These are phyloP conservation scores for Eleusine coracana DNA, from an alignment of 176 grass and related monocot species.

Conservation along the genomic window DNA sequence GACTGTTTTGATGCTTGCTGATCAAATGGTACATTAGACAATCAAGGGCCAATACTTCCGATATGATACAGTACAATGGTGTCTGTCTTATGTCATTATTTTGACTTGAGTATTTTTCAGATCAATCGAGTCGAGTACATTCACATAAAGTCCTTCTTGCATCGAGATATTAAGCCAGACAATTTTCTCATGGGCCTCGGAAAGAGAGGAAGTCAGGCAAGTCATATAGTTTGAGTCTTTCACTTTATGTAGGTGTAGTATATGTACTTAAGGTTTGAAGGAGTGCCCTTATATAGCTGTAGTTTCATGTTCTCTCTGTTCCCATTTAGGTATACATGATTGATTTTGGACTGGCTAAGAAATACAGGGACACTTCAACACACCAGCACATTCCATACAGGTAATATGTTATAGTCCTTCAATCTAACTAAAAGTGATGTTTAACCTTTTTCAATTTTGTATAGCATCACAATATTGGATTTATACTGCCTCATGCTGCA, in stretches of 20 bases:
- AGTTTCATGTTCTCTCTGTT: conserved; percentile 24
- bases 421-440: conserved; percentile 12
- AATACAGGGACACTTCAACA: conserved; percentile 72
- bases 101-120: conserved; percentile 40
- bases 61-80: conserved; percentile 15
- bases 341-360: conserved; percentile 96
- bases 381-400: conserved; percentile 94
- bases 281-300: neutral
- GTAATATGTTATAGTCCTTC: conserved; percentile 39
- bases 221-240: neutral
- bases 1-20: conserved; percentile 94
- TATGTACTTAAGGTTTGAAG: conserved; percentile 10
- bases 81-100: conserved; percentile 31
- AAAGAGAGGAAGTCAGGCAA: conserved; percentile 73
- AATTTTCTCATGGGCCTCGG: conserved; percentile 96
- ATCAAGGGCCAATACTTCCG: neutral
- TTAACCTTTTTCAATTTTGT: conserved; percentile 19
- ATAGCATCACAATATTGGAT: neutral
- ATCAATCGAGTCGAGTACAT: conserved; percentile 83
- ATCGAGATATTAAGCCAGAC: conserved; percentile 95
- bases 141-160: conserved; percentile 83
- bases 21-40: conserved; percentile 73
- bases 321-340: conserved; percentile 74
- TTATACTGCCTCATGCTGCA: conserved; percentile 7
- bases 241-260: neutral